Base-by-base conservation (phyloP, 768 basidiomycete genomes). In the Leccinum uliginosum region DNA sequence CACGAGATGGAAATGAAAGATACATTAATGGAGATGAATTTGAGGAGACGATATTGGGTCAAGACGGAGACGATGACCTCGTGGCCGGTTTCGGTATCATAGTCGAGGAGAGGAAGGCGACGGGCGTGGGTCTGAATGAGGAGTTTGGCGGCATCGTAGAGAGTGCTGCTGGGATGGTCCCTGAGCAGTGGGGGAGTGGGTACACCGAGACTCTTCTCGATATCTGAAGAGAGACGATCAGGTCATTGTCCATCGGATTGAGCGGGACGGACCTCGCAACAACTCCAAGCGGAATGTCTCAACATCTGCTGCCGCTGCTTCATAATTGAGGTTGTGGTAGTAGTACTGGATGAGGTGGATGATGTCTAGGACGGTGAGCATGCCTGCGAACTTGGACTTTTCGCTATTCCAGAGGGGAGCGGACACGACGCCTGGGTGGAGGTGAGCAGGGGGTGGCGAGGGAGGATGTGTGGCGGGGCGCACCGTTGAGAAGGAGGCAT, bases 281-380 rank as follows among this genome's bases (percentile, higher is more conserved):
- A 86, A 85, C 68, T 95, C 91, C 29, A 99, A 78, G 30, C 90
- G 82, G 70, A 99, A 93, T 0, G 84, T 88, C 69, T 98, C 96
- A 3, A 98, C 96, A 65, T 98, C 94, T 11, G 86, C 82, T 0
- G 87, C 83, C 6, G 93, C 95, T 52, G 83, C 85, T 64, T 93
- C 93, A 35, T 86, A 86, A 30, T 89, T 86, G 2, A 82, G 76
- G 12, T 88, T 91, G 48, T 87, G 85, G 73, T 98, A 97, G 73
- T 98, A 99, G 76, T 95, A 97, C 67, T 99, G 97, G 62, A 99
- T 98, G 62, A 99, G 85, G 71, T 99, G 97, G 56, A 99, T 98
- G 71, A 99, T 94, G 73, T 99, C 97, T 56, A 93, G 83, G n/a
- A 98, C 93, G 9, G 97, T 99, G 67, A 99, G 89, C 96, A 99